Evolutionary conservation across 345 rosid species (phyloP).

Genomic region (Eucalyptus regnans): DNA sequence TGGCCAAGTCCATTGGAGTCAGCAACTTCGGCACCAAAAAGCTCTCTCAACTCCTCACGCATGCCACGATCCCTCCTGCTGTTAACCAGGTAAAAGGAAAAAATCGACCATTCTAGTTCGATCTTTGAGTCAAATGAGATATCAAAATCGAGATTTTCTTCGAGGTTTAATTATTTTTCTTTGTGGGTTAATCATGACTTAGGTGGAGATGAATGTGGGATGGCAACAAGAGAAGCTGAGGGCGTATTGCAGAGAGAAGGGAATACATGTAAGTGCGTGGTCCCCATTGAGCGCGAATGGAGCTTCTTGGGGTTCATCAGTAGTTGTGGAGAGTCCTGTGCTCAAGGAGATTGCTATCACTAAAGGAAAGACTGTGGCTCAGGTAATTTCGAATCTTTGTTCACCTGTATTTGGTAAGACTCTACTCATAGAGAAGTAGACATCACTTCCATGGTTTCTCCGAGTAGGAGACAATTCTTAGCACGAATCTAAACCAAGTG

Average conservation of each 20-base stretch:
- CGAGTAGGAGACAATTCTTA: neutral
- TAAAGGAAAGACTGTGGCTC: neutral
- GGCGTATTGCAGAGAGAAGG: slow-evolving; percentile 2
- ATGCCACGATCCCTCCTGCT: slow-evolving; percentile 9
- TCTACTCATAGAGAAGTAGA: neutral
- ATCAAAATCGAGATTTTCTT: neutral
- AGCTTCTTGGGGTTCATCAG: slow-evolving; percentile 1
- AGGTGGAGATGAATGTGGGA: slow-evolving; percentile 8
- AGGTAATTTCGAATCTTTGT: neutral
- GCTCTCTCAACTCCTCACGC: neutral
- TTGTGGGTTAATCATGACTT: neutral
- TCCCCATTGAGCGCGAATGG: slow-evolving; percentile 5
- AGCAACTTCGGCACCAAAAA: slow-evolving; percentile 15
- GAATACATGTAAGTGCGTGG: slow-evolving; percentile 4
- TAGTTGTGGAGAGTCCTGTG: neutral
- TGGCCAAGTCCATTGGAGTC: slow-evolving; percentile 17
- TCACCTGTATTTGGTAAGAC: neutral
- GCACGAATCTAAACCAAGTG: neutral
- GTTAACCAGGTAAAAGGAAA: slow-evolving; percentile 7
- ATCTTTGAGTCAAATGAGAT: neutral
- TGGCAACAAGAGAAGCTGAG: slow-evolving; percentile 8
- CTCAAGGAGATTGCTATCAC: neutral
- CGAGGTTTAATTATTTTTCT: neutral
- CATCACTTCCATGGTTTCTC: neutral
- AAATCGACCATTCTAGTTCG: neutral